phyloP scores from a whole-genome alignment of 139 green algal species.

The Haematococcus lacustris region DNA sequence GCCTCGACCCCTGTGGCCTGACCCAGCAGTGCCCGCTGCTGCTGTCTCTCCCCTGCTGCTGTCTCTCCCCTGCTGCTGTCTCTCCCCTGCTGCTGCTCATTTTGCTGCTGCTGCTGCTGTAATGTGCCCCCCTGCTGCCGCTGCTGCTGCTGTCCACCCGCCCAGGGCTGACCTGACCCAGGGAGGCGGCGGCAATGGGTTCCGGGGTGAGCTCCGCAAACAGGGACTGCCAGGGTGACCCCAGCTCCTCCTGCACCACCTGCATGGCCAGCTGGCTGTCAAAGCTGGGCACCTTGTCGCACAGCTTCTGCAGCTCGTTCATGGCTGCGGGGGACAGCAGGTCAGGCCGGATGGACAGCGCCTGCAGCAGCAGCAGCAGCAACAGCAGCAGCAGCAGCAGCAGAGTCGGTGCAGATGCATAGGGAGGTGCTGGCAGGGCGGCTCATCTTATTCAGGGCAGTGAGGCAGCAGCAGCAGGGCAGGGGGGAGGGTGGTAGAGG shows the following conservation, averaged over 20 bases:
- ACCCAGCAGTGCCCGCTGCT: background rate
- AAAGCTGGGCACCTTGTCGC: constrained; percentile 95
- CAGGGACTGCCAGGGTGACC: constrained; percentile 74
- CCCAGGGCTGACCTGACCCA: constrained; percentile 63
- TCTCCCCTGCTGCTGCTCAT: background rate
- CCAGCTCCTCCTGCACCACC: constrained; percentile 71
- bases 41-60: background rate
- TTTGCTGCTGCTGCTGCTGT: background rate
- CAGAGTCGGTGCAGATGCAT: too few relatives aligned
- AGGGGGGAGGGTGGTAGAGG: too few relatives aligned
- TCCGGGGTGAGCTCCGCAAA: constrained; percentile 77
- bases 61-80: background rate
- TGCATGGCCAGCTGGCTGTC: constrained; percentile 31
- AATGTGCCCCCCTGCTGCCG: background rate
- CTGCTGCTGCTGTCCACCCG: background rate
- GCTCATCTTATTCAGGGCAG: too few relatives aligned
- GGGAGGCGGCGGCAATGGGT: constrained; percentile 83
- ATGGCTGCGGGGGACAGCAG: constrained; percentile 92
- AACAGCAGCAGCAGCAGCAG: too few relatives aligned
- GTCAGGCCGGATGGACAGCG: constrained; percentile 93
- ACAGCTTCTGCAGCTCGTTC: constrained; percentile 98
- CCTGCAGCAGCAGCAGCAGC: constrained; percentile 66
- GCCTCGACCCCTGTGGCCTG: background rate
- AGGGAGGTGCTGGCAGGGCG: too few relatives aligned
- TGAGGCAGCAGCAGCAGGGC: too few relatives aligned